Percentiles rank a stretch among this genome's conserved stretches.
Evolutionary conservation across 2,329 filamentous ascomycete genomes (phyloP).

Genomic region (Chrysoporthe cubensis): DNA sequence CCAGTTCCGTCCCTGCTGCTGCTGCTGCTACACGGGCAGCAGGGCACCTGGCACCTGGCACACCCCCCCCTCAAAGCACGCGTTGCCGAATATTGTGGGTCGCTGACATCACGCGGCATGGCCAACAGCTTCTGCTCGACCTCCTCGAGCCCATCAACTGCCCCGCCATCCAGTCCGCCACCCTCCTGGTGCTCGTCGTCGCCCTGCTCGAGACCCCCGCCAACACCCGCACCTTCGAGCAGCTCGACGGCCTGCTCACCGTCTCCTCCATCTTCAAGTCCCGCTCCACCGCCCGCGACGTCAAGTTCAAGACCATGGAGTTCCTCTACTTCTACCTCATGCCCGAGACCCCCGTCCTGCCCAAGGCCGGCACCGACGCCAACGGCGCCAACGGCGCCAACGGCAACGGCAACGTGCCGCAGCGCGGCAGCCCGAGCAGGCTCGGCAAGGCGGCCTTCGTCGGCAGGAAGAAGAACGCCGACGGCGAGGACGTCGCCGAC

Average conservation of each 20-base stretch:
- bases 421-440: constrained; percentile 59
- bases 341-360: constrained; percentile 74
- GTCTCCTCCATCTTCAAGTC: constrained; percentile 93
- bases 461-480: constrained; percentile 37
- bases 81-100: not conserved
- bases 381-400: not conserved
- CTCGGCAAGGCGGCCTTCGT: constrained; percentile 57
- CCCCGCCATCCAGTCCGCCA: constrained; percentile 87
- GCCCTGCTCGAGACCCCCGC: constrained; percentile 83
- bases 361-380: constrained; percentile 48
- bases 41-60: too few relatives aligned
- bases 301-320: constrained; percentile 95
- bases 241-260: constrained; percentile 86
- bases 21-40: too few relatives aligned
- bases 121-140: constrained; percentile 74
- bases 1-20: too few relatives aligned
- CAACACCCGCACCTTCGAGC: constrained; percentile 91
- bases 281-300: constrained; percentile 79
- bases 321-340: constrained; percentile 99
- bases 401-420: constrained; percentile 50
- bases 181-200: constrained; percentile 86
- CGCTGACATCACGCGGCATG: not conserved
- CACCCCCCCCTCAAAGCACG: too few relatives aligned
- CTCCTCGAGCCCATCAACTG: constrained; percentile 92
- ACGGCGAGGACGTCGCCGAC: constrained; percentile 40